phyloP scores from a whole-genome alignment of 2,329 filamentous ascomycete species.

The Colletotrichum chrysophilum region DNA sequence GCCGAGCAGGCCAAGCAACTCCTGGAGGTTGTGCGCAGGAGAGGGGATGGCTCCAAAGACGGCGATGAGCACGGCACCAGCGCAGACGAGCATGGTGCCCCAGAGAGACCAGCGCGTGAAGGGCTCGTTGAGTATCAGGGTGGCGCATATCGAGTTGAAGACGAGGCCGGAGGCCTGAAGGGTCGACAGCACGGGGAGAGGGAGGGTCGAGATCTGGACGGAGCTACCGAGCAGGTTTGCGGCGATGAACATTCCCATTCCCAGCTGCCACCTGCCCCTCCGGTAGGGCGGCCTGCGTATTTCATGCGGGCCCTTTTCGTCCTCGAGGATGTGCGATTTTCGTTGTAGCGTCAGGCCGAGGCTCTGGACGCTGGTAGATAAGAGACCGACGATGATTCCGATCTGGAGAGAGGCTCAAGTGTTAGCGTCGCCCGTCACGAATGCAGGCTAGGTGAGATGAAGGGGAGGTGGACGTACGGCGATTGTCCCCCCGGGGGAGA shows the following conservation, averaged over 20 bases:
- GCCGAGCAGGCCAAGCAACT: slow-evolving; percentile 78
- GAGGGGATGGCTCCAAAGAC: slow-evolving; percentile 94
- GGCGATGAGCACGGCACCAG: slow-evolving; percentile 89
- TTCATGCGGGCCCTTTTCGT: slow-evolving; percentile 85
- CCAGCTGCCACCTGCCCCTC: slow-evolving; percentile 91
- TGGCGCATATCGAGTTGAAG: slow-evolving; percentile 98
- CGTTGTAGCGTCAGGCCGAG: slow-evolving; percentile 94
- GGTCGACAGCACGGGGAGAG: slow-evolving; percentile 91
- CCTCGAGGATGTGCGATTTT: slow-evolving; percentile 97
- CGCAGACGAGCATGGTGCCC: slow-evolving; percentile 86
- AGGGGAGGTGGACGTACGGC: slow-evolving; percentile 58
- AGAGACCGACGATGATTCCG: slow-evolving; percentile 88
- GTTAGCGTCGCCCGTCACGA: not conserved
- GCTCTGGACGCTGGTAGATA: slow-evolving; percentile 95
- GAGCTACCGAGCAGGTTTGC: slow-evolving; percentile 94
- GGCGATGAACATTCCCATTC: slow-evolving; percentile 96
- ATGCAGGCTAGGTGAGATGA: not conserved
- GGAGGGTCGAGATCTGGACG: slow-evolving; percentile 96
- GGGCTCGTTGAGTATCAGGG: slow-evolving; percentile 87
- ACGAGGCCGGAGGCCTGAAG: slow-evolving; percentile 95
- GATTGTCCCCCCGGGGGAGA: slow-evolving; percentile 80
- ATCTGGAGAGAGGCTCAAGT: slow-evolving; percentile 59
- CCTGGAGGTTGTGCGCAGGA: slow-evolving; percentile 84
- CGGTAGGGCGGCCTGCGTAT: slow-evolving; percentile 85
- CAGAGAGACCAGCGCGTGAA: slow-evolving; percentile 94